Base-by-base conservation (phyloP, 2,329 filamentous ascomycete genomes). In the Scopulariopsis brevicaulis region DNA sequence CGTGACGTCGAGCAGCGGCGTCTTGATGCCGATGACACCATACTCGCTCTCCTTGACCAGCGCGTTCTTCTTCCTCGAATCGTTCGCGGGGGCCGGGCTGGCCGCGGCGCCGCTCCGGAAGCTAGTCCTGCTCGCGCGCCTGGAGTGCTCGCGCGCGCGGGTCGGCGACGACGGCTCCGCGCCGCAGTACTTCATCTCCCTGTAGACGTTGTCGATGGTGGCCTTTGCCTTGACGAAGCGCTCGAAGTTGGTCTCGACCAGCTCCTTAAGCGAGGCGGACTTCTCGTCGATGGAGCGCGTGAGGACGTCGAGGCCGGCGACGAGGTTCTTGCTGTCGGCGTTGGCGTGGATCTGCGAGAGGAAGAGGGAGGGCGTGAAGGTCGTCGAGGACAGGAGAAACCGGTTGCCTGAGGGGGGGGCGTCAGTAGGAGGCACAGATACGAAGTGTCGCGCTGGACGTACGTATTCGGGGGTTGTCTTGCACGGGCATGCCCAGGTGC, bases 181-280 rank as follows among this genome's bases (percentile, higher is more conserved):
- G 12, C 84, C 84, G 53, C 81, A 78, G 63, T 77, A 92, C 78
- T 83, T 96, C 94, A 99, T 99, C 71, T 99, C 94, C 61, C 86
- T 95, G 73, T 99, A 99, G 56, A 99, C 94, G 73, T 96, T 96
- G 74, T 99, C 94, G 66, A 99, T 97, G 8, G 93, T 97, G 20
- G 93, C 90, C 71, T 99, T 99, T 51, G 94, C 94, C 62, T 90
- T 87, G 58, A 99, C 94, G 74, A 99, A 99, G 63, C 93, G 87
- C 72, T 99, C 95, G 68, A 99, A 99, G 70, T 99, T 99, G 62
- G 90, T 93, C 71, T 99, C 94, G 25, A 99, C 94, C 20, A 99
- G 80, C 12, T 96, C 89, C 69, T 99, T 99, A 61, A 99, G 81
- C 4, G 92, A 96, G 0, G 93, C 94, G 0, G 93, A 96, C 71